Evolutionary conservation across 306 rosid species (phyloP), one percentile per base, ranked within the genome.

Genomic region (Lithocarpus polystachyus): DNA sequence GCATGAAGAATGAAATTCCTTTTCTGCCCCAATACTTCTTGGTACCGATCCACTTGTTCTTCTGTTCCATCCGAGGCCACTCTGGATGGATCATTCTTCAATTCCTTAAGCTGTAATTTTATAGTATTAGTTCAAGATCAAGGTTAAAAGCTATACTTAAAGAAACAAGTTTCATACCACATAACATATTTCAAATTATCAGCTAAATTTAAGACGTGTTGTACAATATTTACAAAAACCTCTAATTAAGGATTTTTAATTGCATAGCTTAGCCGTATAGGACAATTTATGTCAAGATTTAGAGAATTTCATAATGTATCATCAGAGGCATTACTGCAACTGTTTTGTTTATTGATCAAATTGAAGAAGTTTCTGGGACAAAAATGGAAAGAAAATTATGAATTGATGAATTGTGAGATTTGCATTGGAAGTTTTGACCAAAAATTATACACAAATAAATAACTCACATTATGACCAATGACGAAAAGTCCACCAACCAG

Each of bases 401-500:
- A 17, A 64, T 7, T 14, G 22, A 35, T 67, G 10, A 8, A 7
- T 4, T 1, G 15, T 19, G 29, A 1, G 18, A 33, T 8, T 12
- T 29, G 22, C 22, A 31, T 15, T 29, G 70, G 4, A 31, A 17
- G 8, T 17, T 64, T 15, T 29, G 51, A 20, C 6, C 1, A 35
- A 35, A 18, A 7, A 67, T 40, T 40, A 40, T 48, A 48, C 14
- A 48, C 15, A 48, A 3, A 12, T 12, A 71, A 37, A 19, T 62
- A 19, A 88, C 98, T 94, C 85, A 94, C 97, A 55, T 80, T 78
- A 73, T 92, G 92, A 76, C 80, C 86, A 59, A 94, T 84, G 79
- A 84, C 17, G 76, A 89, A 88, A 68, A 94, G 87, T 77, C 98
- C 98, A 20, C 97, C 92, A 5, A 94, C 74, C 81, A 94, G 76